Evolutionary conservation across 2,329 filamentous ascomycete species (phyloP).

Genomic region (Fusarium graminum): DNA sequence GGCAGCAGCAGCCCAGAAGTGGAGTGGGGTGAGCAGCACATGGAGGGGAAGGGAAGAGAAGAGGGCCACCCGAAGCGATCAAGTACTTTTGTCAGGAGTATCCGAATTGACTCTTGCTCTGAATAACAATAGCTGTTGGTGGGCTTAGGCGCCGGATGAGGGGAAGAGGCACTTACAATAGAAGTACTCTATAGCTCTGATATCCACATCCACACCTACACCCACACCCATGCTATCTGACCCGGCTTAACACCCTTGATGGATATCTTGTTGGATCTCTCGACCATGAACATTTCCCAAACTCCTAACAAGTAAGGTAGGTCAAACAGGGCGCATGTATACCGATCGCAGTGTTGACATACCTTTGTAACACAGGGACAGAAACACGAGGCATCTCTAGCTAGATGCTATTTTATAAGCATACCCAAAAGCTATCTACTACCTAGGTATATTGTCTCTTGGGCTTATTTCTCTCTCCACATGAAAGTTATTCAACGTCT

Average conservation of each 20-base stretch:
- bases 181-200: constrained; percentile 30
- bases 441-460: too few species aligned
- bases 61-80: constrained; percentile 12
- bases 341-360: too few species aligned
- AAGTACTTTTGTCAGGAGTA: constrained; percentile 17
- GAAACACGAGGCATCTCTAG: constrained; percentile 1
- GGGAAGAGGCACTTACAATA: constrained; percentile 12
- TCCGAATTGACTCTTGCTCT: constrained; percentile 8
- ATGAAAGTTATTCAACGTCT: too few species aligned
- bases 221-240: constrained; percentile 22
- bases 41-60: constrained; percentile 39
- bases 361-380: too few species aligned
- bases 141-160: constrained; percentile 1
- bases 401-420: neutral
- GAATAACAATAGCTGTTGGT: neutral
- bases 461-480: too few species aligned
- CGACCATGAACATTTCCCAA: constrained; percentile 1
- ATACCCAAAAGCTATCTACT: neutral
- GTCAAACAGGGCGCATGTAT: neutral
- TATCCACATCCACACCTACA: constrained; percentile 32
- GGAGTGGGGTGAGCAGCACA: constrained; percentile 27
- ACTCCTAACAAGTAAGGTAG: neutral
- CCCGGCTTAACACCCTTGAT: constrained; percentile 18
- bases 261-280: constrained; percentile 24
- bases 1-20: constrained; percentile 21